Evolutionary conservation across 2,329 filamentous ascomycete genomes (phyloP), one percentile per base, ranked within the genome.

Genomic region (Laburnicola sp.): DNA sequence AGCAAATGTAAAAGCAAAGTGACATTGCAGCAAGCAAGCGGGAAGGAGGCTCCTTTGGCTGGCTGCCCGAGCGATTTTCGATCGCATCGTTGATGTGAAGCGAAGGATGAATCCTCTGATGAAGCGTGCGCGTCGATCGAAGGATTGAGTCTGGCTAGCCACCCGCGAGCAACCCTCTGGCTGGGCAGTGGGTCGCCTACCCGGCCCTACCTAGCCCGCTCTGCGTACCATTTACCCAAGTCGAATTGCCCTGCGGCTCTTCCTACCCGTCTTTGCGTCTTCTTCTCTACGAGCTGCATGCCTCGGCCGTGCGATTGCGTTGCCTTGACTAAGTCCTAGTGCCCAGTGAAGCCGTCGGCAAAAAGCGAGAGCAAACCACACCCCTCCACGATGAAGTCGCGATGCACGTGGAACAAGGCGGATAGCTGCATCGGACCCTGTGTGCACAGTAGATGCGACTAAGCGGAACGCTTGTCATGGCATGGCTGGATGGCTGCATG

Each of bases 21-120:
- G 43, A 45, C 43, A 36, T 45, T 23, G n/a, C 42, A n/a, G n/a
- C 42, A 28, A 45, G 42, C 23, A 36, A 11, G 27, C n/a, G n/a
- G 42, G 31, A 45, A 35, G 42, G 42, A 27, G n/a, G 42, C 42
- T 28, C 25, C 42, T 27, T 30, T 30, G 28, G 39, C 9, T 34
- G 16, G 42, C 42, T 21, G 32, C 21, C 32, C 37, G 42, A 5
- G 31, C 22, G 42, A 38, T 31, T 16, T n/a, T 30, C 43, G 43
- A 45, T 31, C 27, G 38, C 31, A 16, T 16, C 39, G 39, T 32
- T 31, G n/a, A 22, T 32, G 28, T 42, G 25, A 41, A 5, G 27
- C 39, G 39, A 42, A 42, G 39, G 39, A 42, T 42, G 3, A 9
- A 31, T 42, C 39, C 39, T 42, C 32, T 28, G 2, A 5, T 21